phyloP scores from a whole-genome alignment of 441 rosid genomes.

The Macaranga tanarius region DNA sequence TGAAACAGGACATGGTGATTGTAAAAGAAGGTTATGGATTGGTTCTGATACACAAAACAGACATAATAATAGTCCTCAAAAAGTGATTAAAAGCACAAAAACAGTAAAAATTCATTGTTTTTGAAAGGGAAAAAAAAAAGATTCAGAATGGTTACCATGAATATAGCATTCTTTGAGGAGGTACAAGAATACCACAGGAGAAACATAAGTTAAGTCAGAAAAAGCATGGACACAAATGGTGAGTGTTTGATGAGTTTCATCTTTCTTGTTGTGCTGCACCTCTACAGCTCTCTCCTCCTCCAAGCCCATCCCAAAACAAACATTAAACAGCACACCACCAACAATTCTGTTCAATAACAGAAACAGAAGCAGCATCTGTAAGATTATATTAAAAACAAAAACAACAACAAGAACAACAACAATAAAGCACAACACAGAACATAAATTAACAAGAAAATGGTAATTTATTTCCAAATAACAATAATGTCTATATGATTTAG shows the following conservation, averaged over 20 bases:
- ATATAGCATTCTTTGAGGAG: conserved; percentile 84
- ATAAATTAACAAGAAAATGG: neutral
- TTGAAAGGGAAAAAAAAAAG: neutral
- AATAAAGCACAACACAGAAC: neutral
- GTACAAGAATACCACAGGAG: conserved; percentile 77
- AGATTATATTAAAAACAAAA: neutral
- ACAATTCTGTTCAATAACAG: conserved; percentile 1
- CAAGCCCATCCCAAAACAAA: conserved; percentile 41
- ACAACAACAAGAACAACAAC: neutral
- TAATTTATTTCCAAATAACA: too few species aligned
- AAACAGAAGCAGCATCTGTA: neutral
- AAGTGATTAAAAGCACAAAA: neutral
- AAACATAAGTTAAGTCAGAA: conserved; percentile 57
- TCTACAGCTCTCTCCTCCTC: conserved; percentile 33
- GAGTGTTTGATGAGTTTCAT: conserved; percentile 25
- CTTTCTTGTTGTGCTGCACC: conserved; percentile 20
- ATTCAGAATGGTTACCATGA: conserved; percentile 44
- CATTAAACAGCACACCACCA: neutral
- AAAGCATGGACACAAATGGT: conserved; percentile 57
- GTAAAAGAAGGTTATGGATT: too few species aligned
- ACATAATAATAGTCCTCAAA: conserved; percentile 1
- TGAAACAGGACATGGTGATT: neutral
- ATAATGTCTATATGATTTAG: neutral
- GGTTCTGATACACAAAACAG: neutral
- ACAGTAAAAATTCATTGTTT: neutral